Evolutionary conservation across 345 rosid species (phyloP), one percentile per base, ranked within the genome.

Genomic region (Murraya paniculata): DNA sequence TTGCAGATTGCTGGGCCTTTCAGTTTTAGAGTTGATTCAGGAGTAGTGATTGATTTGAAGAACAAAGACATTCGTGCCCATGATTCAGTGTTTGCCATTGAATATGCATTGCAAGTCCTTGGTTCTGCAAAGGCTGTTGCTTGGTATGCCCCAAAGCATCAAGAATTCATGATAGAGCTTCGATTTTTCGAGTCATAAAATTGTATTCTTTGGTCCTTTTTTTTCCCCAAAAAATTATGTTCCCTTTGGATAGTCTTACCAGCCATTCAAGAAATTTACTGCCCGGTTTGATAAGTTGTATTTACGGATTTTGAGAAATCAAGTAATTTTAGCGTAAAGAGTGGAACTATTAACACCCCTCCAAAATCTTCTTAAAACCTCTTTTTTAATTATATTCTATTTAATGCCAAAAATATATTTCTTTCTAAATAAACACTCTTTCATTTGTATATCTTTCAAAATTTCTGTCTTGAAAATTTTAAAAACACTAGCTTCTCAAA

Each of bases 1-100:
- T 66, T 89, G 85, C 91, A 96, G 98, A 87, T 95, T 84, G 90
- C 84, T 53, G 99, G 98, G 76, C 97, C 98, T 22, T 91, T 95
- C 88, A 93, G 93, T 85, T 87, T 94, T 74, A 90, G 92, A 87
- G 91, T 88, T 3, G 99, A 96, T 83, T 83, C 94, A 5, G 93
- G 89, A 76, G 83, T 92, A 81, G 80, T 36, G 21, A 74, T 89
- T 55, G 92, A 91, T 82, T 82, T 86, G 83, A 84, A 82, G 85
- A 87, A 90, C 59, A 77, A 45, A 79, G 86, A 82, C 6, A 73
- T 92, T 30, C 75, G n/a, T 0, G 39, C 86, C 60, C 84, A 84
- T 30, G 90, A 96, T 65, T 82, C 97, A 48, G 91, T 92, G 14
- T 89, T 96, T 79, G 94, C 99, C 8, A 9, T 94, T 2, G 98